Base-by-base conservation (phyloP, 768 basidiomycete genomes). In the Auriculariales sp. region DNA sequence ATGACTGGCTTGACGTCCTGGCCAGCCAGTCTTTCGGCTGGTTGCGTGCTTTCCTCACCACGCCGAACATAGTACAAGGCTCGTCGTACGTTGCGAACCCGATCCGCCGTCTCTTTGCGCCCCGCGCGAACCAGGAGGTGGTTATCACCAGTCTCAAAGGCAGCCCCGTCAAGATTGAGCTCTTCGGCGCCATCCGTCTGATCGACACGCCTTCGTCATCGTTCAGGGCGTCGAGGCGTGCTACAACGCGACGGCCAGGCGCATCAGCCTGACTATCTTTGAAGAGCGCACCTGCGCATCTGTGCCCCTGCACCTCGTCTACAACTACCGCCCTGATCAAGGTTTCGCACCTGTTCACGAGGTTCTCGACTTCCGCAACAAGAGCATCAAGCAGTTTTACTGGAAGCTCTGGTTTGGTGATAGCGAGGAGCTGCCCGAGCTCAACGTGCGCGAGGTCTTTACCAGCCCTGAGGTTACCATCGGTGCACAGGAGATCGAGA, bases 361-460 rank as follows among this genome's bases (percentile, higher is more conserved):
- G 63, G 67, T 94, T 51, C 76, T 79, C 3, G 72, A 75, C 7
- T 86, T 75, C 53, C 81, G 93, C 56, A 98, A 94, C 68, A 71
- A 71, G 49, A 79, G 86, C 53, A 93, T 98, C 70, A 98, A 95
- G 68, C 78, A 85, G 57, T 98, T 98, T 63, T 99, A 99, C 71
- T 99, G 95, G 95, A 82, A 82, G 62, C 68, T 98, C 29, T 98
- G 95, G 95, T 94, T 91, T 62, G 92, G 95, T 31, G 90, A 91
- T 59, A 71, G 86, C 53, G 76, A 83, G 56, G 63, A 63, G 1
- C 71, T 97, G 24, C 86, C 92, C 9, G 65, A 74, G n/a, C 79
- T 98, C 53, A 75, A 81, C 58, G 72, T 94, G 49, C 76, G 75
- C 46, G 85, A 87, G 55, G 83, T 75, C 12, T 94, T 97, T 68